Evolutionary conservation across 108 stramenopile species (phyloP), one percentile per base, ranked within the genome.

Genomic region (Cafeteria roenbergensis): DNA sequence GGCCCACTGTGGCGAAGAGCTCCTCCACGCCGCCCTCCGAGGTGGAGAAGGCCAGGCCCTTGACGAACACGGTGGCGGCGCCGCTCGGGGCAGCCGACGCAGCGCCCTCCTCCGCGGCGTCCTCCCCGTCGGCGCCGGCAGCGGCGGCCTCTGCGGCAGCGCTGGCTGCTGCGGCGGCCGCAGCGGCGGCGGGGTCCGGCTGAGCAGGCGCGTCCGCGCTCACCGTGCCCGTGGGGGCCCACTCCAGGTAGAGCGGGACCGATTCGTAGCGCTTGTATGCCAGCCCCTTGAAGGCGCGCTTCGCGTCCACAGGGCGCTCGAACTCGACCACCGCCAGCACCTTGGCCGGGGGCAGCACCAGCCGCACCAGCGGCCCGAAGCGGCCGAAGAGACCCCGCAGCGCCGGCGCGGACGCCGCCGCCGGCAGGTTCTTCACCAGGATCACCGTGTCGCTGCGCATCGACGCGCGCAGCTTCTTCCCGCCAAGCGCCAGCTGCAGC

Each of bases 161-260:
- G 6, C 27, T 22, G 20, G 34, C 57, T 0, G 58, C 65, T 0
- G 33, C 57, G 71, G 50, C 55, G 73, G 65, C 34, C 21, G 61
- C 70, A 27, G 51, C 74, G 32, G 55, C 67, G n/a, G n/a, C n/a
- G n/a, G n/a, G n/a, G n/a, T n/a, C n/a, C n/a, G n/a, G n/a, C n/a
- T n/a, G n/a, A n/a, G n/a, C n/a, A n/a, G n/a, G n/a, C n/a, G n/a
- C n/a, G n/a, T n/a, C n/a, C n/a, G n/a, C n/a, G n/a, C n/a, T n/a
- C 48, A 24, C 69, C 71, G 24, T 71, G 28, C 26, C 54, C 32
- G 87, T 67, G 0, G 93, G 92, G 22, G 97, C 97, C 94, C 94
- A 99, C 74, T 96, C 97, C 31, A 99, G 75, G 66, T 96, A 99
- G 1, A 99, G 73, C 20, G 94, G 97, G 27, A 94, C 90, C 63